Evolutionary conservation across 495 filamentous ascomycete species (phyloP).

Genomic region (Trichocladium antarcticum): DNA sequence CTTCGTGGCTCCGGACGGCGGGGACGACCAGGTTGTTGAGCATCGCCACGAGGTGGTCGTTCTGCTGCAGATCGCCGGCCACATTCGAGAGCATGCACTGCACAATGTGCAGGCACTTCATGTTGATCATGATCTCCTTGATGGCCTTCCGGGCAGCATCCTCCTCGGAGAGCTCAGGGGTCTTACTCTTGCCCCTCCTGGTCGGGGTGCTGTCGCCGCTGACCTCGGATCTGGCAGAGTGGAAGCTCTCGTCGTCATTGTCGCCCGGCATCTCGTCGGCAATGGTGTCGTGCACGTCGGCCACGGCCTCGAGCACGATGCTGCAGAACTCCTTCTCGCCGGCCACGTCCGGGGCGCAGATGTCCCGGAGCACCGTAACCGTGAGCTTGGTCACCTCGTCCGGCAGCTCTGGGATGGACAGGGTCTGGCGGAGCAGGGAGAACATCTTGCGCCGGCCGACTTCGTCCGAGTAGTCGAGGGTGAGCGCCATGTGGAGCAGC

Average conservation of each 20-base stretch:
- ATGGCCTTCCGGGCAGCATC: conserved; percentile 72
- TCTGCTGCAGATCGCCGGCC: conserved; percentile 69
- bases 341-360: conserved; percentile 63
- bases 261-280: conserved; percentile 45
- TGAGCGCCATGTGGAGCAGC: conserved; percentile 80
- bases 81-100: conserved; percentile 96
- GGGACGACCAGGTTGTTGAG: conserved; percentile 94
- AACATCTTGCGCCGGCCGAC: conserved; percentile 94
- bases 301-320: conserved; percentile 82
- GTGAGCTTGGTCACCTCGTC: conserved; percentile 86
- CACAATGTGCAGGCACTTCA: conserved; percentile 95
- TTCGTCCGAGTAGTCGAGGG: conserved; percentile 90
- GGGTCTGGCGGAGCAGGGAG: conserved; percentile 66
- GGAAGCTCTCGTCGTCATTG: conserved; percentile 76
- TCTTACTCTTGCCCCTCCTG: conserved; percentile 39
- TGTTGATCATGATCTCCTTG: conserved; percentile 86
- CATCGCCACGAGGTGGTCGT: conserved; percentile 82
- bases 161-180: conserved; percentile 51
- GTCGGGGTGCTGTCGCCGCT: conserved; percentile 51
- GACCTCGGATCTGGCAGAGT: conserved; percentile 77
- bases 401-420: conserved; percentile 78
- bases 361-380: conserved; percentile 67
- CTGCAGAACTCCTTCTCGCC: conserved; percentile 91
- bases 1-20: conserved; percentile 84
- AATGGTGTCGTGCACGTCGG: conserved; percentile 90